Base-by-base conservation (phyloP, 306 rosid genomes). In the Fragaria iinumae region DNA sequence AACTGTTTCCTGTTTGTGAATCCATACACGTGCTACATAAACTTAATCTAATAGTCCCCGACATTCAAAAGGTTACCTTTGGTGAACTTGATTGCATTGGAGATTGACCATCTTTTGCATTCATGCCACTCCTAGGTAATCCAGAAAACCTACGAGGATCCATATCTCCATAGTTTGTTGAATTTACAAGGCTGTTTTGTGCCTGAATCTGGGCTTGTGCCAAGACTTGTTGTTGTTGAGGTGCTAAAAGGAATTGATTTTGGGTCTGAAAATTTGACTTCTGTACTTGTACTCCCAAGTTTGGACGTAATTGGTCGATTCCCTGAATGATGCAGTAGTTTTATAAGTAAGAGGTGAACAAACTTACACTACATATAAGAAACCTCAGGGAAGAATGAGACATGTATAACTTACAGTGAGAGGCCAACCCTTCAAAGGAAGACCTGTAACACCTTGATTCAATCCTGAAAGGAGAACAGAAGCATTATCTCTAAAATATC, bases 381-480 rank as follows among this genome's bases (percentile, higher is more conserved):
- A 43, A 41, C 57, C 53, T 53, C 45, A 76, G 45, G 59, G 68
- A 65, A 67, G 2, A 50, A 78, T 67, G 72, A 52, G 55, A 75
- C 66, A 64, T 1, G 59, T 47, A 80, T 43, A 78, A 87, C 97
- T 87, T 84, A 93, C 98, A 23, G 98, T 89, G 73, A 93, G 80
- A 79, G 98, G 98, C 98, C 98, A 93, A 76, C 98, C 98, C 86
- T 91, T 93, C 88, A 93, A 71, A 70, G 98, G 95, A 72, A 93
- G 90, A 65, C 90, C 84, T 71, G 93, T 83, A 77, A 89, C 91
- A 64, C 97, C 98, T 18, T 90, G 81, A 85, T 79, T 93, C 79
- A 93, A 65, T 78, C 93, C 98, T 91, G 81, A 81, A 79, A 76
- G 32, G 72, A 48, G 74, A 85, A 78, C 55, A 34, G 50, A 75